phyloP scores from a whole-genome alignment of 192 early-diverging fungal genomes.

The Spizellomyces punctatus region DNA sequence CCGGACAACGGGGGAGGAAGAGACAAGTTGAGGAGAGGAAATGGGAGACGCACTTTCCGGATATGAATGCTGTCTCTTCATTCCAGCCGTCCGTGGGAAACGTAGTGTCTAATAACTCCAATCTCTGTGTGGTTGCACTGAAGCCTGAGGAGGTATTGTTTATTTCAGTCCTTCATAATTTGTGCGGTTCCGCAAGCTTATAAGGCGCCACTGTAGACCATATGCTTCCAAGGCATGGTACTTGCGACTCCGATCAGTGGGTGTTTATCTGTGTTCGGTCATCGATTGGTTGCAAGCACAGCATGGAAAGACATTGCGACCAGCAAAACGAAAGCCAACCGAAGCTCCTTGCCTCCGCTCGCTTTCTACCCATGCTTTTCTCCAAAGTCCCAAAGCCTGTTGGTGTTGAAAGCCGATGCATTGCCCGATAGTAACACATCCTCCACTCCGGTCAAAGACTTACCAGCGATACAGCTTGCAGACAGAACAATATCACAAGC shows the following conservation, averaged over 20 bases:
- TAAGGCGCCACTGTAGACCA: conserved; percentile 10
- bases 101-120: not conserved
- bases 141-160: conserved; percentile 25
- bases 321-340: not conserved
- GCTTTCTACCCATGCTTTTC: conserved; percentile 31
- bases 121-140: conserved; percentile 22
- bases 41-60: not conserved
- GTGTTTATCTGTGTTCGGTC: conserved; percentile 30
- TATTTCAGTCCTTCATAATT: not conserved
- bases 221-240: conserved; percentile 45
- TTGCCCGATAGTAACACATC: not conserved
- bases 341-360: not conserved
- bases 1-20: not conserved
- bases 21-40: not conserved
- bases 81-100: not conserved
- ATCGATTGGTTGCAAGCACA: not conserved
- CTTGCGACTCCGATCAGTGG: conserved; percentile 35
- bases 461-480: not conserved
- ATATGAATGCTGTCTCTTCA: conserved; percentile 6
- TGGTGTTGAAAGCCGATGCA: conserved; percentile 32
- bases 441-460: not conserved
- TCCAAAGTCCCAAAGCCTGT: conserved; percentile 36
- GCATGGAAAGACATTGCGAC: conserved; percentile 3
- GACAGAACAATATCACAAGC: not conserved
- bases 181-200: not conserved